phyloP scores from a whole-genome alignment of 192 early-diverging fungal species.

The Radiomyces spectabilis region DNA sequence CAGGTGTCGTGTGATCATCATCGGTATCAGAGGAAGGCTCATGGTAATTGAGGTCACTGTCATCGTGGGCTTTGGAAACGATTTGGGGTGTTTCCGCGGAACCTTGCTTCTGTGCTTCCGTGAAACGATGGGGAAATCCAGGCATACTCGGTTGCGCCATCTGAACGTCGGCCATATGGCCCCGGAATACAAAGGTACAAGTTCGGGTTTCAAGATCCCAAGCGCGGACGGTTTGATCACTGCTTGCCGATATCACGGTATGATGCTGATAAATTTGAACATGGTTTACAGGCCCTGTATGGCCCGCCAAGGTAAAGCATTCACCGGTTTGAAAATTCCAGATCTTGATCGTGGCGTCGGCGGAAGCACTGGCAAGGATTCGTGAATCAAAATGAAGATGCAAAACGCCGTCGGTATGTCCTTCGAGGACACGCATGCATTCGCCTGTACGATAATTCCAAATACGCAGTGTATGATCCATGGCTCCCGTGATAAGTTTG shows the following conservation, averaged over 20 bases:
- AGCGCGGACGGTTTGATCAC: slow-evolving; percentile 79
- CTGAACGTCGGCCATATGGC: slow-evolving; percentile 70
- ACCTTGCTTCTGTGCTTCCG: too few species aligned
- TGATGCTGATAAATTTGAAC: slow-evolving; percentile 65
- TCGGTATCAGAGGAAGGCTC: slow-evolving; percentile 12
- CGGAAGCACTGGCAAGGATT: slow-evolving; percentile 79
- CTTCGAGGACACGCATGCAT: slow-evolving; percentile 74
- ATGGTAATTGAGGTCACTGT: background rate
- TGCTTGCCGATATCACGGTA: slow-evolving; percentile 65
- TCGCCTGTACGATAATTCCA: slow-evolving; percentile 89
- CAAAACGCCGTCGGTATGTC: slow-evolving; percentile 71
- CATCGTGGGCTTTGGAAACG: background rate
- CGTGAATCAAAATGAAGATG: slow-evolving; percentile 73
- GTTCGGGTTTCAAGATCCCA: slow-evolving; percentile 76
- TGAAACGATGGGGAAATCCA: slow-evolving; percentile 26
- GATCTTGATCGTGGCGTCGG: slow-evolving; percentile 77
- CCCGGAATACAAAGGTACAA: slow-evolving; percentile 55
- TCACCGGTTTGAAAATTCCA: slow-evolving; percentile 72
- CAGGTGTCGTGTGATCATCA: too few species aligned
- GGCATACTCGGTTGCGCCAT: slow-evolving; percentile 22
- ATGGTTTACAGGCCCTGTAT: slow-evolving; percentile 84
- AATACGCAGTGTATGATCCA: slow-evolving; percentile 85
- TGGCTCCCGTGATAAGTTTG: slow-evolving; percentile 87
- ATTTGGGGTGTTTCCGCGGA: too few species aligned
- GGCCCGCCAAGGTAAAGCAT: slow-evolving; percentile 68